Evolutionary conservation across 73 alveolate species (phyloP).

Genomic region (Paramecium pentaurelia): DNA sequence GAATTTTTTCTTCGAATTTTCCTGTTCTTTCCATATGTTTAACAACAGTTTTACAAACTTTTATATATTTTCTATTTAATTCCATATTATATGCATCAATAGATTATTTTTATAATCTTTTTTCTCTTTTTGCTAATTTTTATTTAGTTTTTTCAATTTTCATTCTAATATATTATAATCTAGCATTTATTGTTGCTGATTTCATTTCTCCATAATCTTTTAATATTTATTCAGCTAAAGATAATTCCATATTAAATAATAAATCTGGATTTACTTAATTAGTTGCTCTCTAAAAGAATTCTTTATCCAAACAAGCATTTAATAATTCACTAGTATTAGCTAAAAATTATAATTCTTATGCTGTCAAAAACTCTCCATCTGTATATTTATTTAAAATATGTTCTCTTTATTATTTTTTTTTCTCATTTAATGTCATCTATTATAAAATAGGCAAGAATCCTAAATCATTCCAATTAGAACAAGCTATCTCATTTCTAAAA

Average conservation of each 20-base stretch:
- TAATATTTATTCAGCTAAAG: slow-evolving; percentile 47
- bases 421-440: slow-evolving; percentile 26
- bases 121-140: slow-evolving; percentile 7
- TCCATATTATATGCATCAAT: slow-evolving; percentile 32
- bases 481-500: slow-evolving; percentile 36
- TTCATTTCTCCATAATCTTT: slow-evolving; percentile 55
- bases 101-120: background rate
- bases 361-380: slow-evolving; percentile 59
- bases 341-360: slow-evolving; percentile 53
- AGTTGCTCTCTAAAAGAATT: slow-evolving; percentile 50
- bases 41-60: slow-evolving; percentile 41
- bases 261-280: slow-evolving; percentile 26
- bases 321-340: slow-evolving; percentile 62
- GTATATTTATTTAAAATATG: slow-evolving; percentile 43
- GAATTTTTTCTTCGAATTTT: slow-evolving; percentile 43
- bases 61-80: slow-evolving; percentile 24
- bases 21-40: slow-evolving; percentile 51
- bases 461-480: slow-evolving; percentile 58
- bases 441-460: slow-evolving; percentile 56
- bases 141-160: slow-evolving; percentile 29
- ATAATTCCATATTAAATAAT: slow-evolving; percentile 44
- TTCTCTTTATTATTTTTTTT: slow-evolving; percentile 51
- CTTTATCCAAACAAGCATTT: slow-evolving; percentile 59
- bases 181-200: slow-evolving; percentile 28
- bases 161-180: slow-evolving; percentile 11